Conservation (phyloP, 176 grass and related monocot genomes). For the Cymbopogon citratus region DNA sequence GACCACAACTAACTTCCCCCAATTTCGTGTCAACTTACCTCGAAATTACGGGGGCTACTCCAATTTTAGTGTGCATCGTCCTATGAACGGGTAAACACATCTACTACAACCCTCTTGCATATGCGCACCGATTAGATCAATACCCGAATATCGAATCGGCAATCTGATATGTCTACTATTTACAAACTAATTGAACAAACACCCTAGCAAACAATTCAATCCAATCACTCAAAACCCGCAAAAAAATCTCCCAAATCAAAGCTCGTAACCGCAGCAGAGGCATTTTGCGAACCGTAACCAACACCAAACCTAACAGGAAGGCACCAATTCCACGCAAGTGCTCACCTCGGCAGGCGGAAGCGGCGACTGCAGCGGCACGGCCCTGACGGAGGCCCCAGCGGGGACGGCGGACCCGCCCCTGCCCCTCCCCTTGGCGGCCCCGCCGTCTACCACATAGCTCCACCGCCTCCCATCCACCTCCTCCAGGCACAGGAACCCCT, state of each 20-base stretch:
- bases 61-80: neutral
- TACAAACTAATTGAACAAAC: neutral
- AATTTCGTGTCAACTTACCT: constrained; percentile 8
- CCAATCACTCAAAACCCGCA: neutral
- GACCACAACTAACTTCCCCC: neutral
- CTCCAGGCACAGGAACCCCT: constrained; percentile 78
- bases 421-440: constrained; percentile 1
- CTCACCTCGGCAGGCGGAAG: constrained; percentile 75
- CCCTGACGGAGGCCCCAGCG: constrained; percentile 42
- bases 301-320: neutral
- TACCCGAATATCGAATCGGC: neutral
- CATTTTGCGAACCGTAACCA: neutral
- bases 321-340: neutral
- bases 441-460: constrained; percentile 68
- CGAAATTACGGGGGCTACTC: neutral
- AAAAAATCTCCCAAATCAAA: constrained; percentile 23
- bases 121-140: neutral
- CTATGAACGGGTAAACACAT: neutral
- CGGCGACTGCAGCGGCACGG: constrained; percentile 67
- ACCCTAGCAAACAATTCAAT: neutral
- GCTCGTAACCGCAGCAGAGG: neutral
- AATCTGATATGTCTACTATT: neutral
- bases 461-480: constrained; percentile 91
- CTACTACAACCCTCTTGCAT: neutral
- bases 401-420: neutral